These are phyloP conservation scores for Coemansia furcata DNA, from an alignment of 192 early-diverging fungal species.

Conservation along the genomic window DNA sequence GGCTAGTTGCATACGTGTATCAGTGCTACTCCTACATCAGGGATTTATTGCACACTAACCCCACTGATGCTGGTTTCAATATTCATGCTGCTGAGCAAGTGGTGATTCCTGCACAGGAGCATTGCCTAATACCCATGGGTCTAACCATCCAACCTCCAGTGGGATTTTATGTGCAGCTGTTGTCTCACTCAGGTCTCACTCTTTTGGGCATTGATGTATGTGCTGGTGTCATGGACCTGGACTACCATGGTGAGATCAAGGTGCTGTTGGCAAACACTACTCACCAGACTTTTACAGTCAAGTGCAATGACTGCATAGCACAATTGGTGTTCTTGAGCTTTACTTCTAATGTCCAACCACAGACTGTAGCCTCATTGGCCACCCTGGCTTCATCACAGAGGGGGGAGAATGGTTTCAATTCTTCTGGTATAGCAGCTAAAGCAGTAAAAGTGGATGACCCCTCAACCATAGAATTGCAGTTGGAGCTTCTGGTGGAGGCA, in stretches of 20 bases:
- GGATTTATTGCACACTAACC: neutral
- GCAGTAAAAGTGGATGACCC: neutral
- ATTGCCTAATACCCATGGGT: neutral
- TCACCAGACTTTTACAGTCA: neutral
- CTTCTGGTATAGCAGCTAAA: neutral
- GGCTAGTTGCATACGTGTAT: neutral
- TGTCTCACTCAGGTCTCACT: neutral
- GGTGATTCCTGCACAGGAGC: neutral
- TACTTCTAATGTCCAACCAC: neutral
- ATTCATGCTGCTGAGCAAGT: neutral
- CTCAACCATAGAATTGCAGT: neutral
- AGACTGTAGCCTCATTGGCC: neutral
- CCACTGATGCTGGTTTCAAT: neutral
- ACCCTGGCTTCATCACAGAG: neutral
- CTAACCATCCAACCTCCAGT: neutral
- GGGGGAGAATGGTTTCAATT: neutral
- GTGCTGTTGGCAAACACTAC: neutral
- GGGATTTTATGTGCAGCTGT: neutral
- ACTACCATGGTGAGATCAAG: neutral
- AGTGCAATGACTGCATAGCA: neutral
- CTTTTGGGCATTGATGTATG: neutral
- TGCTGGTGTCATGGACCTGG: neutral
- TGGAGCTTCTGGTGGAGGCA: neutral
- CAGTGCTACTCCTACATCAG: neutral
- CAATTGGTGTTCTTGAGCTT: neutral